Conservation (phyloP, 2,329 filamentous ascomycete genomes). For the Tolypocladium amazonense region DNA sequence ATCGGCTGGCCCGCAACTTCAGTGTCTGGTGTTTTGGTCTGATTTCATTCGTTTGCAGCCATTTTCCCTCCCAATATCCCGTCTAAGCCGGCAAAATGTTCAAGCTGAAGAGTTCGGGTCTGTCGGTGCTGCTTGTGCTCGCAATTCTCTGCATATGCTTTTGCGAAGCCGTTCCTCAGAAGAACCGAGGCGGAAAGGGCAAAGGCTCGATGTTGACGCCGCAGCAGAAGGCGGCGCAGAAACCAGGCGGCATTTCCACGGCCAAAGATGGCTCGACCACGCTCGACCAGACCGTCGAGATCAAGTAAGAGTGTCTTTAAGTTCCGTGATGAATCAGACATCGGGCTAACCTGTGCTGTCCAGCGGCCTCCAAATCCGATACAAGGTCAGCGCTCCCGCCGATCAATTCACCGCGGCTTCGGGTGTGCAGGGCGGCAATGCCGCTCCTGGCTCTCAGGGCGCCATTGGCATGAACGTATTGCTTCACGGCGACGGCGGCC, state of each 20-base stretch:
- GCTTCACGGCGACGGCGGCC: slow-evolving; percentile 48
- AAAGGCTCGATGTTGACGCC: neutral
- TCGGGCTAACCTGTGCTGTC: neutral
- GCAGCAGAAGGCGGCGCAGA: slow-evolving; percentile 9
- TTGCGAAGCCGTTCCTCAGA: slow-evolving; percentile 1
- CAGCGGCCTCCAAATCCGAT: slow-evolving; percentile 42
- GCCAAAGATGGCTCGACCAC: slow-evolving; percentile 46
- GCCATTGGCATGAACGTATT: slow-evolving; percentile 43
- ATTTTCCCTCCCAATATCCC: neutral
- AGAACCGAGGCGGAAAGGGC: neutral
- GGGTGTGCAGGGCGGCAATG: slow-evolving; percentile 34
- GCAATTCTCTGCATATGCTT: neutral
- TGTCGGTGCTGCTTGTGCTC: neutral
- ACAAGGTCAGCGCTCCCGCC: slow-evolving; percentile 44
- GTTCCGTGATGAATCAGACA: neutral
- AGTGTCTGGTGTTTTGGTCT: neutral
- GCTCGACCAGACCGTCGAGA: slow-evolving; percentile 40
- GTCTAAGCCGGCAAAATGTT: neutral
- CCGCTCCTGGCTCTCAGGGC: slow-evolving; percentile 17
- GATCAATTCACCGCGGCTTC: slow-evolving; percentile 39
- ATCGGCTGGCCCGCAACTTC: neutral
- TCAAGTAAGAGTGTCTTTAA: slow-evolving; percentile 31
- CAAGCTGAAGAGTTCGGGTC: neutral
- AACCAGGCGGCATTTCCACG: slow-evolving; percentile 22
- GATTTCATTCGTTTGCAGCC: neutral